Base-by-base conservation (phyloP, 2,329 filamentous ascomycete species). In the Emergomyces orientalis region DNA sequence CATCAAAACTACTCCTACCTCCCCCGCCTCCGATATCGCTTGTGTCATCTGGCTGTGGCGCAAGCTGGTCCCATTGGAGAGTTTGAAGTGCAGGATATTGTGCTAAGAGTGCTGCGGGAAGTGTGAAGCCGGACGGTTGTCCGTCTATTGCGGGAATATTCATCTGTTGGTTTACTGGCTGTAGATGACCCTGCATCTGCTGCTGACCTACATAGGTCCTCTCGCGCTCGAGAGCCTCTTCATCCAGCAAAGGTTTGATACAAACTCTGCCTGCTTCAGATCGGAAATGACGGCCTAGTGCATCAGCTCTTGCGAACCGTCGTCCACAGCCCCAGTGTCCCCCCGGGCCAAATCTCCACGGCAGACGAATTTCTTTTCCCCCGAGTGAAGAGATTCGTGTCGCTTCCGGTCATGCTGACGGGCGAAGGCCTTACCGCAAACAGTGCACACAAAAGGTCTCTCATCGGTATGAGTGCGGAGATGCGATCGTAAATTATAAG, bases 291-390 rank as follows among this genome's bases (percentile, higher is more conserved):
- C 92, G 85, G 2, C 94, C 94, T 1, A 99, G 82, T 5, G 94
- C 94, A 78, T 99, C 94, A 5, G 94, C 94, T 69, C 94, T 90
- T 19, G 94, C 94, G 75, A 99, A 99, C 11, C 92, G 85, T 65
- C 94, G 85, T 3, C 91, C 91, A 69, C 94, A 99, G 25, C 94
- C 94, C 94, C 94, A 99, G 67, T 89, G 86, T 5, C 88, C 88
- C 56, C 88, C 87, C 86, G 86, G 68, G 93, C 92, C 59, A 99
- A 85, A 63, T 92, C 89, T 61, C 94, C 94, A 68, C 91, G 91
- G 77, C 94, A 99, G 8, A 97, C 90, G 73, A 97, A 99, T 73
- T 96, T 97, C 84, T 97, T 99, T 78, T 99, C 94, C 51, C 94
- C 94, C 0, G 90, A 95, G 72, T 99, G 94, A 51, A 99, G 80